These are phyloP conservation scores for Tolypocladium endophyticum DNA, from an alignment of 2,329 filamentous ascomycete species.

Conservation along the genomic window DNA sequence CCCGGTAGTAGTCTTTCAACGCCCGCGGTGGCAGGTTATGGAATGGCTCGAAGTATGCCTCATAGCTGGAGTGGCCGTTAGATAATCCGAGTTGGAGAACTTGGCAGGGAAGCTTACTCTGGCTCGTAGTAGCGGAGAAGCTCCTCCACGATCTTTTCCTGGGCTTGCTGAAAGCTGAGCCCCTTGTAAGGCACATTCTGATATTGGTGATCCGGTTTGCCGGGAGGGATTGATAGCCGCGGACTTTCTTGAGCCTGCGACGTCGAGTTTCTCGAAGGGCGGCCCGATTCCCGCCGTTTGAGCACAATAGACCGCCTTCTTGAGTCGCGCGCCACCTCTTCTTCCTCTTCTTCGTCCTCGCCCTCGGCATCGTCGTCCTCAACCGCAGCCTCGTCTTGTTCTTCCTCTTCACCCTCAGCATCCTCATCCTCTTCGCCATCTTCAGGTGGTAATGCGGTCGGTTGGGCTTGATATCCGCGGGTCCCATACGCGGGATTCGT, in stretches of 20 bases:
- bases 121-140: conserved; percentile 59
- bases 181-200: conserved; percentile 54
- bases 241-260: conserved; percentile 20
- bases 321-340: conserved; percentile 17
- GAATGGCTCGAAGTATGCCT: conserved; percentile 65
- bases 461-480: conserved; percentile 56
- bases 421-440: conserved; percentile 18
- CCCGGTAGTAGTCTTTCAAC: conserved; percentile 75
- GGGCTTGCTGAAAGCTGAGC: conserved; percentile 71
- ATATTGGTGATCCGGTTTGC: conserved; percentile 41
- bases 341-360: conserved; percentile 17
- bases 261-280: conserved; percentile 21
- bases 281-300: conserved; percentile 24
- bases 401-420: conserved; percentile 17
- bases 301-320: conserved; percentile 27
- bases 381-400: conserved; percentile 18
- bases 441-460: conserved; percentile 56
- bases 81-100: not conserved
- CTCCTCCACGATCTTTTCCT: conserved; percentile 75
- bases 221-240: conserved; percentile 23
- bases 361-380: conserved; percentile 16
- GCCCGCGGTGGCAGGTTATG: conserved; percentile 65
- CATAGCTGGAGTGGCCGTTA: conserved; percentile 40
- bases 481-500: conserved; percentile 73
- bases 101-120: conserved; percentile 33